Evolutionary conservation across 192 early-diverging fungal species (phyloP).

Genomic region (Coemansia sp.): DNA sequence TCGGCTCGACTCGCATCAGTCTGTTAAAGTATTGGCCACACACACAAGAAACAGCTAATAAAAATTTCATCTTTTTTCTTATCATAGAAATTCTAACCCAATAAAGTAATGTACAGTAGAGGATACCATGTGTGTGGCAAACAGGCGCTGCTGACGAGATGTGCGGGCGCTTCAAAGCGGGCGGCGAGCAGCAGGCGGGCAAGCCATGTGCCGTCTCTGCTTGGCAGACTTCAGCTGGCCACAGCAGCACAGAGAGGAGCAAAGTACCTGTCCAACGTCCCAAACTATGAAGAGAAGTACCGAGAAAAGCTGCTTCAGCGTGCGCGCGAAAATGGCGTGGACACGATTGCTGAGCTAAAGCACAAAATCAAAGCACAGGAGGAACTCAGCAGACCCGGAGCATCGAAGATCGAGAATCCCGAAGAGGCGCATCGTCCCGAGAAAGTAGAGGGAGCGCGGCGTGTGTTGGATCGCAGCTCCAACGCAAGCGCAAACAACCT

Average conservation of each 20-base stretch:
- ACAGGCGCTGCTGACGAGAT: not conserved
- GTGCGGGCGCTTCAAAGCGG: not conserved
- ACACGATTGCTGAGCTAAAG: conserved; percentile 38
- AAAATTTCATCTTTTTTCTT: not conserved
- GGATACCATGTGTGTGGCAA: not conserved
- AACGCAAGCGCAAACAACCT: conserved; percentile 13
- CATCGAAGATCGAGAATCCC: not conserved
- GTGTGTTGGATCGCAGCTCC: conserved; percentile 14
- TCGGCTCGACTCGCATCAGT: conserved; percentile 1
- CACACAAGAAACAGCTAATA: not conserved
- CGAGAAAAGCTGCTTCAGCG: conserved; percentile 61
- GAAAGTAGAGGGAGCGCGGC: conserved; percentile 7
- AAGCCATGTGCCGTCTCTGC: not conserved
- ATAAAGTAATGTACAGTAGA: not conserved
- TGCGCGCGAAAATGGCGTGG: conserved; percentile 55
- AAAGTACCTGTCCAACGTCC: conserved; percentile 53
- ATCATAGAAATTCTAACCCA: not conserved
- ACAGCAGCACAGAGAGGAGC: conserved; percentile 4
- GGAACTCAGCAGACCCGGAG: not conserved
- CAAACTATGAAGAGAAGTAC: conserved; percentile 67
- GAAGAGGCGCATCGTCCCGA: not conserved
- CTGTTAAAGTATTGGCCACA: not conserved
- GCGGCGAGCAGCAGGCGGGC: not conserved
- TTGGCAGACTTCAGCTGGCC: conserved; percentile 16
- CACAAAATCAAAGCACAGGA: conserved; percentile 15